phyloP scores from a whole-genome alignment of 1,284 basidiomycete genomes.

The Ustilago tritici region DNA sequence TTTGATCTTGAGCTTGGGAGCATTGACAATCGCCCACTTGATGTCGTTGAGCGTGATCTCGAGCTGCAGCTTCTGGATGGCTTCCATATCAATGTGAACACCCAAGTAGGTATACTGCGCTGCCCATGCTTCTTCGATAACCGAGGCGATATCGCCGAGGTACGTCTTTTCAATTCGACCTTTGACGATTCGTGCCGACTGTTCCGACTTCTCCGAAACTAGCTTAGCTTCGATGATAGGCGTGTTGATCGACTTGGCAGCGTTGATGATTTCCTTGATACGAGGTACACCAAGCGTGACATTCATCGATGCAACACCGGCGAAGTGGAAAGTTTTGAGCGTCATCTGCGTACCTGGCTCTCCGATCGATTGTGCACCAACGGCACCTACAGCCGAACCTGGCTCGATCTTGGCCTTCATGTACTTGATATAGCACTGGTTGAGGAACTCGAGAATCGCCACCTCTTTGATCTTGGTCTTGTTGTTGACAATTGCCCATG shows the following conservation, averaged over 20 bases:
- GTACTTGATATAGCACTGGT: constrained; percentile 83
- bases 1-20: constrained; percentile 93
- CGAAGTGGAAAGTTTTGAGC: constrained; percentile 99
- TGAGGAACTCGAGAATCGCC: constrained; percentile 84
- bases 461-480: constrained; percentile 86
- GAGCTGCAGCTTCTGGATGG: constrained; percentile 90
- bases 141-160: constrained; percentile 89
- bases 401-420: constrained; percentile 68
- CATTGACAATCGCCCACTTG: constrained; percentile 87
- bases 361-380: constrained; percentile 98
- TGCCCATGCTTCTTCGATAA: constrained; percentile 96
- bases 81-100: constrained; percentile 89
- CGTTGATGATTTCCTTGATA: constrained; percentile 99
- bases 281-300: constrained; percentile 98
- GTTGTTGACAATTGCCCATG: constrained; percentile 80
- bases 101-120: constrained; percentile 92
- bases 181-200: constrained; percentile 96
- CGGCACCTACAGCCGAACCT: constrained; percentile 86
- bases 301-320: constrained; percentile 99
- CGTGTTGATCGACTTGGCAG: constrained; percentile 94
- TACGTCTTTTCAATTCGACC: constrained; percentile 95
- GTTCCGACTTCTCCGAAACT: constrained; percentile 78
- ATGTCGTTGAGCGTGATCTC: constrained; percentile 93
- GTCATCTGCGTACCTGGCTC: constrained; percentile 99
- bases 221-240: constrained; percentile 98